A percentile compares a stretch with the other conserved stretches of the same genome.
Evolutionary conservation across 140 eudicot species (phyloP).

Genomic region (Senecio squalidus): DNA sequence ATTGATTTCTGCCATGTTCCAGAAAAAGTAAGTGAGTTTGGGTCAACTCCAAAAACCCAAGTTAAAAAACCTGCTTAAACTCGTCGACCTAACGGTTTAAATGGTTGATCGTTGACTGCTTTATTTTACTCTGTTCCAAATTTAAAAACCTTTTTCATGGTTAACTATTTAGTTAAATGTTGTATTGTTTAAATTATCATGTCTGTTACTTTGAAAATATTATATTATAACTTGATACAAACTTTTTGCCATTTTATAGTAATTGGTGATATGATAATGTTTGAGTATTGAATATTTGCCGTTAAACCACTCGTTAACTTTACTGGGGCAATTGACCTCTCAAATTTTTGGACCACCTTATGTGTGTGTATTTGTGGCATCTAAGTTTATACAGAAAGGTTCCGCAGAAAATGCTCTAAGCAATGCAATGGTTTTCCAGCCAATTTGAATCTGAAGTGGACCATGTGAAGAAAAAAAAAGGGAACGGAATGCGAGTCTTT

Average conservation of each 20-base stretch:
- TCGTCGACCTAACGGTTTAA: too few relatives aligned
- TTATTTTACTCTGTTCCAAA: too few relatives aligned
- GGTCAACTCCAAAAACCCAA: too few relatives aligned
- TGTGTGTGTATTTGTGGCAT: background rate
- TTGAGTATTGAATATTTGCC: background rate
- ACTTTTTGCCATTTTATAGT: background rate
- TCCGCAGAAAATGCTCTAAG: background rate
- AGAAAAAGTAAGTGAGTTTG: too few relatives aligned
- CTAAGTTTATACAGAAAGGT: background rate
- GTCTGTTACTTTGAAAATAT: too few relatives aligned
- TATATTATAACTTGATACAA: too few relatives aligned
- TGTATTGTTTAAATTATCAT: too few relatives aligned
- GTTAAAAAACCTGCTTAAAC: too few relatives aligned
- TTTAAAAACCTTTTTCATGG: too few relatives aligned
- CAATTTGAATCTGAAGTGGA: conserved; percentile 2
- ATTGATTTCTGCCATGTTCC: too few relatives aligned
- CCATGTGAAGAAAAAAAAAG: background rate
- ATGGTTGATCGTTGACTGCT: too few relatives aligned
- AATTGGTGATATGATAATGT: background rate
- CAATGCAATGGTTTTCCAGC: background rate
- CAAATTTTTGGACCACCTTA: background rate
- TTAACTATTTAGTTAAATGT: too few relatives aligned
- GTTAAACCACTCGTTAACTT: background rate
- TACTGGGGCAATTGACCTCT: background rate
- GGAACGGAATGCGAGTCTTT: conserved; percentile 1